These are phyloP conservation scores for Pluteus cervinus DNA, from an alignment of 768 basidiomycete genomes.

Conservation along the genomic window DNA sequence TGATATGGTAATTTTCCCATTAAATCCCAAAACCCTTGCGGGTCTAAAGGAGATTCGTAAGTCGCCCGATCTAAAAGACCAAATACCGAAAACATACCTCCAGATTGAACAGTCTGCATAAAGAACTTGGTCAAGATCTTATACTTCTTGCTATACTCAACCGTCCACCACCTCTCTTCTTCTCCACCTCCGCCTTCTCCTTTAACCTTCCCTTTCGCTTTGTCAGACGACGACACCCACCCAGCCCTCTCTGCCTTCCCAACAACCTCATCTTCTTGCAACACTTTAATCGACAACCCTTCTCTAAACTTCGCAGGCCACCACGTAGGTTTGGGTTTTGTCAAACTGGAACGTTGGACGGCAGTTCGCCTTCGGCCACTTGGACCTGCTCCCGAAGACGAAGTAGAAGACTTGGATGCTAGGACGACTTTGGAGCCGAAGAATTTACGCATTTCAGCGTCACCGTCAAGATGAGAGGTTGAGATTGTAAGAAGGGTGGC, in stretches of 20 bases:
- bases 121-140: constrained; percentile 77
- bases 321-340: constrained; percentile 73
- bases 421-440: constrained; percentile 87
- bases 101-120: constrained; percentile 73
- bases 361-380: constrained; percentile 33
- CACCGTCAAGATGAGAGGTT: constrained; percentile 73
- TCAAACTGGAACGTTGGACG: constrained; percentile 60
- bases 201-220: too few species aligned
- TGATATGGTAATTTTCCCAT: constrained; percentile 85
- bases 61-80: background rate
- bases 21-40: constrained; percentile 71
- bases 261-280: constrained; percentile 49
- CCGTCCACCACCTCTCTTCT: constrained; percentile 87
- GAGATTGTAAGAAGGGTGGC: constrained; percentile 72
- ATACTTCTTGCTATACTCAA: constrained; percentile 82
- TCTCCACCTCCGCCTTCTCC: background rate
- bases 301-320: constrained; percentile 63
- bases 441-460: constrained; percentile 88
- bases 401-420: constrained; percentile 39
- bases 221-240: constrained; percentile 30
- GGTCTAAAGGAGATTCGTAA: constrained; percentile 39
- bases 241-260: constrained; percentile 34
- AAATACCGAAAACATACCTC: constrained; percentile 45
- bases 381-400: constrained; percentile 27
- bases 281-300: constrained; percentile 60